phyloP scores from a whole-genome alignment of 768 basidiomycete genomes.

The Kwoniella bestiolae region DNA sequence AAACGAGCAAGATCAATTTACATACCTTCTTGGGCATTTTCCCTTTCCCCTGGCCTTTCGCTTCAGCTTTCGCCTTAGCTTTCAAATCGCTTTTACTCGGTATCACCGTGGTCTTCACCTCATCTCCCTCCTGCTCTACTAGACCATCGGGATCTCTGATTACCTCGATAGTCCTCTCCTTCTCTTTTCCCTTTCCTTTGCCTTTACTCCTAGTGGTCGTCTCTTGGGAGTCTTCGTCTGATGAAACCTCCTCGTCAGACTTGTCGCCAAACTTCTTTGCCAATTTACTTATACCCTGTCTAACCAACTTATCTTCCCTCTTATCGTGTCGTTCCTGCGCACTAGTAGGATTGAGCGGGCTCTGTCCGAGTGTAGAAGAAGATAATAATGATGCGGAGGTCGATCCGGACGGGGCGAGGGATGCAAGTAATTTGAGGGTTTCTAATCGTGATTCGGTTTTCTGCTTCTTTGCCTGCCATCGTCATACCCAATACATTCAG shows the following conservation, averaged over 20 bases:
- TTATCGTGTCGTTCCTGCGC: conserved; percentile 46
- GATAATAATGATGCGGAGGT: conserved; percentile 44
- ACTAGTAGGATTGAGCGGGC: conserved; percentile 46
- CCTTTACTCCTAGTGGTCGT: conserved; percentile 44
- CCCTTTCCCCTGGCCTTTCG: conserved; percentile 22
- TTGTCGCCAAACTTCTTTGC: conserved; percentile 21
- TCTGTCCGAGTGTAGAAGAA: conserved; percentile 52
- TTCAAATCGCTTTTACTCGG: conserved; percentile 20
- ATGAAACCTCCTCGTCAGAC: conserved; percentile 39
- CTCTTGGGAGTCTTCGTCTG: conserved; percentile 19
- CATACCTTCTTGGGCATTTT: conserved; percentile 36
- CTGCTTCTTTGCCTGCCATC: conserved; percentile 57
- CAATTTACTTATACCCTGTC: conserved; percentile 47
- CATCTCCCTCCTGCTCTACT: conserved; percentile 9
- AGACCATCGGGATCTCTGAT: conserved; percentile 6
- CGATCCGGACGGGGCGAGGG: conserved; percentile 36
- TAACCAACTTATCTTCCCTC: conserved; percentile 51
- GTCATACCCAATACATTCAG: neutral
- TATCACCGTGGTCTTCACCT: conserved; percentile 16
- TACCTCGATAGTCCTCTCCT: conserved; percentile 40
- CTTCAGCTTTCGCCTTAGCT: conserved; percentile 19
- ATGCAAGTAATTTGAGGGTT: conserved; percentile 50
- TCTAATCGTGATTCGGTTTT: conserved; percentile 49
- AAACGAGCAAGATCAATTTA: neutral
- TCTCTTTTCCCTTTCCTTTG: conserved; percentile 40